A percentile compares a stretch with the other conserved stretches of the same genome.
These are phyloP conservation scores for Hippophae tibetana DNA, from an alignment of 306 rosid genomes.

Conservation along the genomic window DNA sequence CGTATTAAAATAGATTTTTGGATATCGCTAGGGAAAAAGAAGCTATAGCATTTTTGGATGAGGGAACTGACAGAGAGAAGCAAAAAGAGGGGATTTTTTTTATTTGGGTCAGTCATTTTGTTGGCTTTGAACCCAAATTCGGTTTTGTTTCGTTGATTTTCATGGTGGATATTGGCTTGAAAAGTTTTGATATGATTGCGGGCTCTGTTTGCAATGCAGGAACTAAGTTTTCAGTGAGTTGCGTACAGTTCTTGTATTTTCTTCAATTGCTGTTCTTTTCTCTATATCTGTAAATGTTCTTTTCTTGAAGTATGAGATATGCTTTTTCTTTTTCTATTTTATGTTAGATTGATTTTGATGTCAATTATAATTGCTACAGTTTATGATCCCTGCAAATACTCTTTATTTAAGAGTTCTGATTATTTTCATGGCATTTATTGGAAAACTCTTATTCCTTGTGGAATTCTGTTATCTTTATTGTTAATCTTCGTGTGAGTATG, in stretches of 20 bases:
- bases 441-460: not conserved
- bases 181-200: constrained; percentile 37
- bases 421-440: not conserved
- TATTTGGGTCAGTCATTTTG: constrained; percentile 10
- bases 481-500: not conserved
- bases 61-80: constrained; percentile 1
- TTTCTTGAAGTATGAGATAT: not conserved
- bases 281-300: not conserved
- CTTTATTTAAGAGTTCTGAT: not conserved
- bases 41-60: not conserved
- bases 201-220: constrained; percentile 74
- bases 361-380: not conserved
- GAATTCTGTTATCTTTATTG: not conserved
- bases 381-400: not conserved
- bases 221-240: constrained; percentile 63
- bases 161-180: constrained; percentile 12
- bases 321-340: not conserved
- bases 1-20: not conserved
- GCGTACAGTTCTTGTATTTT: not conserved
- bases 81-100: not conserved
- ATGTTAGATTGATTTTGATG: too few relatives aligned
- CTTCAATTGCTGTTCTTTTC: not conserved
- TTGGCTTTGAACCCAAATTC: not conserved
- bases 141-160: constrained; percentile 9
- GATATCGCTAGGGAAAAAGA: not conserved